Conservation (phyloP, 192 early-diverging fungal species). For the Chytriomyces sp. region DNA sequence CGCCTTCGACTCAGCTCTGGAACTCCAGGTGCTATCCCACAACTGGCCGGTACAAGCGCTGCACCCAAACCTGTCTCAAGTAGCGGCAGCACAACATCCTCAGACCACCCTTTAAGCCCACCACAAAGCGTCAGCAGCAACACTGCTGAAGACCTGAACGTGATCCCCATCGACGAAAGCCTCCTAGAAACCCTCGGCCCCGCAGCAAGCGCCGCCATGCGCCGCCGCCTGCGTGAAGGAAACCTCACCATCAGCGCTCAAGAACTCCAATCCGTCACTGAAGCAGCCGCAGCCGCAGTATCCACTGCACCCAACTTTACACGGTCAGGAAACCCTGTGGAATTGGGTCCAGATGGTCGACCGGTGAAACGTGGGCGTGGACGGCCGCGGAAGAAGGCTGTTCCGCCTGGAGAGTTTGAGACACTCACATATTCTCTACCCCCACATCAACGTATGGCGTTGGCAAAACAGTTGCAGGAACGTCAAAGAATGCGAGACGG, state of each 20-base stretch:
- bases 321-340: neutral
- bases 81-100: neutral
- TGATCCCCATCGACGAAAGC: conserved; percentile 69
- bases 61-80: neutral
- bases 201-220: conserved; percentile 18
- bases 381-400: conserved; percentile 1
- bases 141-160: conserved; percentile 11
- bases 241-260: neutral
- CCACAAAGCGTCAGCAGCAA: conserved; percentile 67
- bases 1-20: neutral
- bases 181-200: conserved; percentile 64
- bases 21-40: neutral
- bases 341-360: conserved; percentile 10
- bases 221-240: conserved; percentile 4
- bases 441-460: neutral
- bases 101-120: conserved; percentile 6
- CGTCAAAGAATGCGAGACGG: too few relatives aligned
- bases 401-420: neutral
- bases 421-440: neutral
- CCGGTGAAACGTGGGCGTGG: conserved; percentile 19
- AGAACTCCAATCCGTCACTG: neutral
- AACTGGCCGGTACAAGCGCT: too few relatives aligned
- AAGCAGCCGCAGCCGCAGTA: neutral
- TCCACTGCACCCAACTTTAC: neutral
- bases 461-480: too few relatives aligned